Base-by-base conservation (phyloP, 2,329 filamentous ascomycete species). In the Piedraia hortae region DNA sequence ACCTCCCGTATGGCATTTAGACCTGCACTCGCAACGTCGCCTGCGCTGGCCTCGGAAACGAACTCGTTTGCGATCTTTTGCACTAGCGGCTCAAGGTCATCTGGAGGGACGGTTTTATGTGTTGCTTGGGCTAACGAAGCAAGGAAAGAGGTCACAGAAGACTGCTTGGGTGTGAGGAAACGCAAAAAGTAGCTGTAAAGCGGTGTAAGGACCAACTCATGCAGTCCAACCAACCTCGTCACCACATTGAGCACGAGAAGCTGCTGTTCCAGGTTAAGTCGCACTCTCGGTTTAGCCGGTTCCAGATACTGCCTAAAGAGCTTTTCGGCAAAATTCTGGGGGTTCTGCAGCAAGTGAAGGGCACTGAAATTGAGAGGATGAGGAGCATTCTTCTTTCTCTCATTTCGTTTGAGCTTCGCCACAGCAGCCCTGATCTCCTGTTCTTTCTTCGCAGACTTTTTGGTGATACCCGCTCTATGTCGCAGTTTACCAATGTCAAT, bases 21-120 rank as follows among this genome's bases (percentile, higher is more conserved):
- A 38, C 82, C 85, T 4, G 85, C 82, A 3, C 80, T 69, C 1
- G 75, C 75, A 14, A 97, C 82, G 45, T 93, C 80, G 3, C 73
- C 61, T 1, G 85, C 80, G 0, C 80, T 67, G 1, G 77, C 85
- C 48, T 97, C 85, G 0, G 78, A 90, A 2, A 97, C 82, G 39
- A 97, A 97, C 43, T 97, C 85, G 39, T 93, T 91, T 14, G 85
- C 82, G 36, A 97, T 93, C 50, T 91, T 93, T 43, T 77, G 69
- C 2, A 97, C 55, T 4, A 93, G 51, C 1, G 85, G 82, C 43
- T 93, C 80, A 6, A 97, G 54, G 0, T 68, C 72, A 52, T 97
- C 85, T 0, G 82, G 82, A 0, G 85, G 85, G 0, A 97, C 80
- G 16, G 90, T 58, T 31, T 68, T 72, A 43, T 97, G 85, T 5